Conservation (phyloP, 106 monocot species). For the Posidonia australis region DNA sequence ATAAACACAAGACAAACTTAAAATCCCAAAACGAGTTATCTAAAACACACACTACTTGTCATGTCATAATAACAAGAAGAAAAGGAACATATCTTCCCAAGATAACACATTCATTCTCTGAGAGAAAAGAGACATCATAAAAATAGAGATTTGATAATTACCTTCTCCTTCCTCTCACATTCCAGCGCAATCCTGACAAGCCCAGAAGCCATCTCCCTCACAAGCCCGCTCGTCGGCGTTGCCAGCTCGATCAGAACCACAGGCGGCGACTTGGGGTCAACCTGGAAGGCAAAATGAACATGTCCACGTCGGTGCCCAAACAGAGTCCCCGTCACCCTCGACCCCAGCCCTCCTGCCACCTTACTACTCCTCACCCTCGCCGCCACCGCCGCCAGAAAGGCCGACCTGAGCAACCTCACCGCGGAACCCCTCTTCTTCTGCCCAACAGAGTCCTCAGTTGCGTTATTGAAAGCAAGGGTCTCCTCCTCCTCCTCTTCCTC, state of each 20-base stretch:
- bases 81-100: too few relatives aligned
- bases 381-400: slow-evolving; percentile 6
- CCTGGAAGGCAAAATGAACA: slow-evolving; percentile 25
- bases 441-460: neutral
- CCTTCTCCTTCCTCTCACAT: slow-evolving; percentile 20
- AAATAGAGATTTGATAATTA: neutral
- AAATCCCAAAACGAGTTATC: too few relatives aligned
- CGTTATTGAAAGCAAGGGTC: neutral
- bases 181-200: slow-evolving; percentile 67
- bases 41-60: too few relatives aligned
- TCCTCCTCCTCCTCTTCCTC: slow-evolving; percentile 6
- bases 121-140: too few relatives aligned
- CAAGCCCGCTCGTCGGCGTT: slow-evolving; percentile 41
- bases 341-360: slow-evolving; percentile 5
- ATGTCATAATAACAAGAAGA: too few relatives aligned
- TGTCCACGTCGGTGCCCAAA: slow-evolving; percentile 25
- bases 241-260: slow-evolving; percentile 45
- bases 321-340: slow-evolving; percentile 16
- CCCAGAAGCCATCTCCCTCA: slow-evolving; percentile 70
- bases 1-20: too few relatives aligned
- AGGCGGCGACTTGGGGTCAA: slow-evolving; percentile 10
- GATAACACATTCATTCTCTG: too few relatives aligned
- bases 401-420: slow-evolving; percentile 6
- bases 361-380: neutral
- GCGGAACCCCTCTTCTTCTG: slow-evolving; percentile 3